Percentiles rank a stretch among this genome's conserved stretches.
These are phyloP conservation scores for Termitomyces sp. DNA, from an alignment of 768 basidiomycete species.

Conservation along the genomic window DNA sequence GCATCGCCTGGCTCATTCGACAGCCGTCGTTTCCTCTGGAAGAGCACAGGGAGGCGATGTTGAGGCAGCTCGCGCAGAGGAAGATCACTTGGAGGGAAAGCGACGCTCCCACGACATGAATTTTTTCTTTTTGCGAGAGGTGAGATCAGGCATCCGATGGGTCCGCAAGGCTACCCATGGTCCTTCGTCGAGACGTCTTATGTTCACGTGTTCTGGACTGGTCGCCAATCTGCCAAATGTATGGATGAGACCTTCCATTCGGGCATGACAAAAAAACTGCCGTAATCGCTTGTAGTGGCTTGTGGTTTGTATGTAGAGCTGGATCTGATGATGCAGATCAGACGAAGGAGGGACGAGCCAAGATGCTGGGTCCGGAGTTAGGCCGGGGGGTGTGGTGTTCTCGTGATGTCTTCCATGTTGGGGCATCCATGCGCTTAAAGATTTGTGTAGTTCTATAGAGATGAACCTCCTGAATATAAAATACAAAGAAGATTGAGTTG, in stretches of 20 bases:
- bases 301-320: conserved; percentile 9
- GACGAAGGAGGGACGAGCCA: conserved; percentile 29
- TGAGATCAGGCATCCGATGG: conserved; percentile 2
- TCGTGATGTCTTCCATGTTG: conserved; percentile 37
- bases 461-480: conserved; percentile 34
- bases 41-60: conserved; percentile 22
- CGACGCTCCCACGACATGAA: conserved; percentile 1
- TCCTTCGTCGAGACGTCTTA: conserved; percentile 8
- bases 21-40: conserved; percentile 15
- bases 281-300: conserved; percentile 20
- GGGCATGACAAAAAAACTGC: conserved; percentile 29
- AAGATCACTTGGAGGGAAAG: background rate
- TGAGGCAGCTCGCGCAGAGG: conserved; percentile 24
- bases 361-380: conserved; percentile 41
- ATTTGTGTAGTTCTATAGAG: conserved; percentile 25
- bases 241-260: conserved; percentile 17
- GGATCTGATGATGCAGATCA: conserved; percentile 37
- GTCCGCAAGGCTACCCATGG: background rate
- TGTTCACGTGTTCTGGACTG: conserved; percentile 24
- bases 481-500: conserved; percentile 33
- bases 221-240: conserved; percentile 19
- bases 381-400: conserved; percentile 36
- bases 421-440: conserved; percentile 19
- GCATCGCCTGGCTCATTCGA: conserved; percentile 33
- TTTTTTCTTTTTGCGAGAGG: background rate